Evolutionary conservation across 257 asterid species (phyloP), one percentile per base, ranked within the genome.

Genomic region (Henckelia pumila): DNA sequence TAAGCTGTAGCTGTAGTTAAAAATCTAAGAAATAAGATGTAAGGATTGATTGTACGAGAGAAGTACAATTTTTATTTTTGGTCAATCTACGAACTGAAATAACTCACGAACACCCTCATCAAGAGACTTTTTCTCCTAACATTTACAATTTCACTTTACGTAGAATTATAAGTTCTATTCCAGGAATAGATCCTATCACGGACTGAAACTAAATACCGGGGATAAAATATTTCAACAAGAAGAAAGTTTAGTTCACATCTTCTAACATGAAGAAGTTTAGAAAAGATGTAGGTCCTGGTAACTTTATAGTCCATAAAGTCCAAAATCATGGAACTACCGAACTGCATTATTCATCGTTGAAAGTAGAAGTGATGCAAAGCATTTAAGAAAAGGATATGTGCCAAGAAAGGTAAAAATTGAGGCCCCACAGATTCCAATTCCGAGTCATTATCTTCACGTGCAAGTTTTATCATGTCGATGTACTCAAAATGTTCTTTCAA

Each of bases 391-490:
- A n/a, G n/a, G n/a, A n/a, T n/a, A n/a, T n/a, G n/a, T n/a, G n/a
- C n/a, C n/a, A n/a, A n/a, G n/a, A n/a, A n/a, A 72, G 77, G 61
- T 71, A 76, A 71, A 72, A 64, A 59, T 60, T 47, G 79, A 74
- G 83, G 76, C 74, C 91, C 74, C 83, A 93, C 97, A 89, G 69
- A 77, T 87, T 91, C 95, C 87, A 83, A 58, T 73, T 87, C 95
- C 52, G 78, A 50, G 56, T 94, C 99, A 29, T 87, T 85, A 78
- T 91, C 96, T 81, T 91, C 99, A 44, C 89, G 89, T 57, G 99
- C 89, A 72, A 94, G 90, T 81, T 88, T 94, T 68, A 94, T 83
- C 96, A 94, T 94, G 75, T 91, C 97, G 68, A 94, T 80, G 78
- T 94, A 95, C 75, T 88, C 97, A 70, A 88, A 83, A 23, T 91